These are phyloP conservation scores for Angophora floribunda DNA, from an alignment of 345 rosid genomes.

Conservation along the genomic window DNA sequence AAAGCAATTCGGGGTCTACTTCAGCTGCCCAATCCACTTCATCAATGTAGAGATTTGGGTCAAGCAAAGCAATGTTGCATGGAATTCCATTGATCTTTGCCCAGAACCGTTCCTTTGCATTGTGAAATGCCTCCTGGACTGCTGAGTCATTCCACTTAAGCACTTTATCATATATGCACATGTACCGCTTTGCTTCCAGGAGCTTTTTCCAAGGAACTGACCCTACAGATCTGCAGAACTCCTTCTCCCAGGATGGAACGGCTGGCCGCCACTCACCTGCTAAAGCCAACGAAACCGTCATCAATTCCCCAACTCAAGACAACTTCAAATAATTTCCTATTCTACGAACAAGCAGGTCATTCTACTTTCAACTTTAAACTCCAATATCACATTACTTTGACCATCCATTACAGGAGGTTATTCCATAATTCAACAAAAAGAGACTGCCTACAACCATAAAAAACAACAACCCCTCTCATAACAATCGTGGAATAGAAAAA, in stretches of 20 bases:
- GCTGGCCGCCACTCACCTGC: conserved; percentile 1
- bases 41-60: neutral
- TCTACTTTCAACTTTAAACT: neutral
- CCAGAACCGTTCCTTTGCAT: conserved; percentile 34
- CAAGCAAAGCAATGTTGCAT: conserved; percentile 24
- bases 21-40: conserved; percentile 15
- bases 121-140: conserved; percentile 28
- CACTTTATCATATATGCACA: neutral
- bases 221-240: neutral
- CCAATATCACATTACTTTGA: neutral
- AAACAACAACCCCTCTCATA: too few relatives aligned
- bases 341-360: neutral
- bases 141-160: conserved; percentile 44
- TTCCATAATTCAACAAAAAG: neutral
- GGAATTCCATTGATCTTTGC: conserved; percentile 24
- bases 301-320: neutral
- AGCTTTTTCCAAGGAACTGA: neutral
- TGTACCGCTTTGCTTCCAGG: neutral
- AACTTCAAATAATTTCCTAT: neutral
- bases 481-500: too few relatives aligned
- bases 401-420: neutral
- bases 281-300: neutral
- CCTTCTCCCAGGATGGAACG: conserved; percentile 6
- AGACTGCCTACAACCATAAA: neutral
- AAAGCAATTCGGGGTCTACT: conserved; percentile 18